Evolutionary conservation across 768 basidiomycete genomes (phyloP).

Genomic region (Strobilomyces echinocephalus): DNA sequence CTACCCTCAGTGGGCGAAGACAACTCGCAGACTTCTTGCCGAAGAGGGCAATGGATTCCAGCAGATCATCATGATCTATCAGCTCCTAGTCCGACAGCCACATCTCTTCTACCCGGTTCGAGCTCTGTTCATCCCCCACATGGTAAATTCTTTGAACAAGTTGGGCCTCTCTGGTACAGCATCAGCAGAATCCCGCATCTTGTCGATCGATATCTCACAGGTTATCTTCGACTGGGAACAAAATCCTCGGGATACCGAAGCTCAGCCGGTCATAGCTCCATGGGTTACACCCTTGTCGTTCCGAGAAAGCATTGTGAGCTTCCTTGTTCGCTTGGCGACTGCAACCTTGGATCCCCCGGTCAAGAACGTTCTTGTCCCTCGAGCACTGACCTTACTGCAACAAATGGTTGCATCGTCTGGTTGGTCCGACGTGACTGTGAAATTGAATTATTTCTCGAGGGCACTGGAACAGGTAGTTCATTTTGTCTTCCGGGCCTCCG

Average conservation of each 20-base stretch:
- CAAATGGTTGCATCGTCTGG: slow-evolving; percentile 77
- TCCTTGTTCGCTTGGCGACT: slow-evolving; percentile 87
- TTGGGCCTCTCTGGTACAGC: slow-evolving; percentile 74
- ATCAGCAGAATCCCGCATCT: slow-evolving; percentile 71
- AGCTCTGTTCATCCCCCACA: slow-evolving; percentile 87
- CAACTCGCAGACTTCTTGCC: slow-evolving; percentile 75
- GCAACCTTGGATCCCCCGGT: slow-evolving; percentile 47
- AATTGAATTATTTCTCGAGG: slow-evolving; percentile 83
- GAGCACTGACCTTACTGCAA: slow-evolving; percentile 64
- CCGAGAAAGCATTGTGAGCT: slow-evolving; percentile 90
- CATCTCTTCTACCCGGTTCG: slow-evolving; percentile 91
- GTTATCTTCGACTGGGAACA: slow-evolving; percentile 95
- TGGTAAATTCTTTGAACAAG: slow-evolving; percentile 85
- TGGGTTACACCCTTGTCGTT: slow-evolving; percentile 79
- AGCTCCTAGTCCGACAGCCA: slow-evolving; percentile 87
- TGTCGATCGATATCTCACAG: slow-evolving; percentile 88
- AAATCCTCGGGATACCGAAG: slow-evolving; percentile 36
- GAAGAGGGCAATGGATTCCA: slow-evolving; percentile 77
- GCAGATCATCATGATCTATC: slow-evolving; percentile 79
- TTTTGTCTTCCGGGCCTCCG: not conserved
- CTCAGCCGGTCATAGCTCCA: slow-evolving; percentile 18
- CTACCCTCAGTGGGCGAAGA: slow-evolving; percentile 78
- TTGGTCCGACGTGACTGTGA: slow-evolving; percentile 89
- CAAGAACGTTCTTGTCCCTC: slow-evolving; percentile 47
- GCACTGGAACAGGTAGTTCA: slow-evolving; percentile 67